These are phyloP conservation scores for Aspergillus ochraceoroseus DNA, from an alignment of 2,329 filamentous ascomycete genomes.

Conservation along the genomic window DNA sequence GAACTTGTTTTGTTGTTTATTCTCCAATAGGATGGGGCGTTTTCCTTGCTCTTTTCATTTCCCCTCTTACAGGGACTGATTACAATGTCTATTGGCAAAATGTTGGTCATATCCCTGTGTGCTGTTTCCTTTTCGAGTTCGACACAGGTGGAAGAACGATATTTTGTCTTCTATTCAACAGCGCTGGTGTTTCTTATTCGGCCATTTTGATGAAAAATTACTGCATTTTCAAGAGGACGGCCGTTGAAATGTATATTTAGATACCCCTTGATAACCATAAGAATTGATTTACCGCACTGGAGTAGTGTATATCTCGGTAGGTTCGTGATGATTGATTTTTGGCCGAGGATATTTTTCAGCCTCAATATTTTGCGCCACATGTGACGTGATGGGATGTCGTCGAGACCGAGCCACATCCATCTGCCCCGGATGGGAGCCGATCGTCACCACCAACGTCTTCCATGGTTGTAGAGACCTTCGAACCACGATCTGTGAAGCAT, in stretches of 20 bases:
- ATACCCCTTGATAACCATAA: conserved; percentile 29
- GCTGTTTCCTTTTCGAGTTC: conserved; percentile 9
- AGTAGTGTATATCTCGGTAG: neutral
- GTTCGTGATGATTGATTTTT: no score
- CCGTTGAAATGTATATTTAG: conserved; percentile 30
- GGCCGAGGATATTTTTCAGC: no score
- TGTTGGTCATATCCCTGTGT: conserved; percentile 12
- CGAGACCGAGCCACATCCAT: conserved; percentile 12
- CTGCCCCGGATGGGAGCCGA: conserved; percentile 11
- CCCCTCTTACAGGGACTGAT: conserved; percentile 8
- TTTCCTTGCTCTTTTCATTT: conserved; percentile 9
- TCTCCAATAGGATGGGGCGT: conserved; percentile 1
- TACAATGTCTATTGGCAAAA: conserved; percentile 8
- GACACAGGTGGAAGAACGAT: conserved; percentile 11
- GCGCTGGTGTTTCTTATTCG: conserved; percentile 14
- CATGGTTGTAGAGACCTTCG: conserved; percentile 1
- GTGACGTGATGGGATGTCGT: no score
- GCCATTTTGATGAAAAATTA: conserved; percentile 9
- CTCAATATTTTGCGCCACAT: conserved; percentile 13
- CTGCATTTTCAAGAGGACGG: conserved; percentile 9
- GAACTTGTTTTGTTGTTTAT: conserved; percentile 10
- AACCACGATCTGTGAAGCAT: neutral
- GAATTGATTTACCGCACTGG: conserved; percentile 9
- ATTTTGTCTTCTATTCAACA: conserved; percentile 10
- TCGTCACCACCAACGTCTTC: conserved; percentile 10